Conservation (phyloP, 495 filamentous ascomycete genomes). For the Penicillium canariense region DNA sequence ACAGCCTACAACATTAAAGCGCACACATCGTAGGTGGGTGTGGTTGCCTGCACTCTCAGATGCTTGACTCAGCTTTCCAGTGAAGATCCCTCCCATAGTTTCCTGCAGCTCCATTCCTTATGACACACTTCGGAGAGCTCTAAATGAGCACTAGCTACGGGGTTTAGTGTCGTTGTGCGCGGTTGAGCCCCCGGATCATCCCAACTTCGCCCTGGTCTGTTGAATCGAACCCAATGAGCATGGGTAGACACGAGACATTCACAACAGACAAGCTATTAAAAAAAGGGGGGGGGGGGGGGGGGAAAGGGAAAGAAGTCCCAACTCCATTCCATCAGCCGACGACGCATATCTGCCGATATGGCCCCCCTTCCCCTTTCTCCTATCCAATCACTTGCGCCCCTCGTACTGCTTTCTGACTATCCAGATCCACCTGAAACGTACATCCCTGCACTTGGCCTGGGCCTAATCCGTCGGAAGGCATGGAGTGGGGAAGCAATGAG, state of each 20-base stretch:
- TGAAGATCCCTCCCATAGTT: slow-evolving; percentile 15
- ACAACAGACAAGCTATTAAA: background rate
- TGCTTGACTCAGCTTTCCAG: slow-evolving; percentile 15
- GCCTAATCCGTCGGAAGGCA: background rate
- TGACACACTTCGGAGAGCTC: background rate
- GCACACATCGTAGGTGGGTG: background rate
- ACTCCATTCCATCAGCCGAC: background rate
- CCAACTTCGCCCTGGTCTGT: background rate
- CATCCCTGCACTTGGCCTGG: slow-evolving; percentile 4
- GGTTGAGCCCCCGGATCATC: background rate
- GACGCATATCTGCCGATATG: slow-evolving; percentile 9
- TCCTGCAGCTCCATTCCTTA: slow-evolving; percentile 4
- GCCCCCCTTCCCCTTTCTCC: background rate
- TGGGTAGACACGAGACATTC: background rate
- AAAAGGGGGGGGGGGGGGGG: background rate
- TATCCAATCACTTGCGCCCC: background rate
- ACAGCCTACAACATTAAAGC: background rate
- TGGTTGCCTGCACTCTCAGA: slow-evolving; percentile 9
- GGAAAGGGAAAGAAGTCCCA: background rate
- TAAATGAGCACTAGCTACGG: background rate
- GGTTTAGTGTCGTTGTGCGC: background rate
- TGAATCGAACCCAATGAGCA: background rate
- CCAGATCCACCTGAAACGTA: slow-evolving; percentile 6
- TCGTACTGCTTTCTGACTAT: slow-evolving; percentile 9
- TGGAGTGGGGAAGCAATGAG: background rate